Percentiles rank a stretch among this genome's conserved stretches.
These are phyloP conservation scores for Gossypium laxum DNA, from an alignment of 441 rosid species.

Conservation along the genomic window DNA sequence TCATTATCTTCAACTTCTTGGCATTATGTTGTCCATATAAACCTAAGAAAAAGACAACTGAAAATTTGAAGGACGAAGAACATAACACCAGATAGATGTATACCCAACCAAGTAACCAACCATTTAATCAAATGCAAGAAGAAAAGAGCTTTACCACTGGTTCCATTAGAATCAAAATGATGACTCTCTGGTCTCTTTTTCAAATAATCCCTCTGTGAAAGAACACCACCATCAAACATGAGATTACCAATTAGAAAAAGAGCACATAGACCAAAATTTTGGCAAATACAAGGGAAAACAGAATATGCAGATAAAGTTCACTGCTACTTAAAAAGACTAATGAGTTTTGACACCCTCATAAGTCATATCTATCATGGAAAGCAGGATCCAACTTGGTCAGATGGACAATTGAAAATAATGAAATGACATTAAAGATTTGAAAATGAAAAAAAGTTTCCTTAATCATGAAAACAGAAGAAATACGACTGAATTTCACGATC, in stretches of 20 bases:
- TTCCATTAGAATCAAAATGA: constrained; percentile 75
- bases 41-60: constrained; percentile 35
- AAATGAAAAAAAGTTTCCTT: neutral
- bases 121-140: neutral
- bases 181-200: constrained; percentile 66
- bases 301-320: neutral
- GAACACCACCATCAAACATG: constrained; percentile 6
- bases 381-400: neutral
- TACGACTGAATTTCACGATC: neutral
- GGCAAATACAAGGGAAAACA: neutral
- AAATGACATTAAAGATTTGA: constrained; percentile 1
- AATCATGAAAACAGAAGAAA: neutral
- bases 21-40: constrained; percentile 52
- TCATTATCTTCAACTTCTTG: constrained; percentile 74
- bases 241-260: neutral
- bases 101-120: constrained; percentile 1
- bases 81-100: constrained; percentile 5
- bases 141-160: constrained; percentile 34
- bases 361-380: neutral
- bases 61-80: constrained; percentile 19
- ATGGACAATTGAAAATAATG: neutral
- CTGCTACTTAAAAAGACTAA: neutral
- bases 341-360: neutral
- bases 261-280: neutral
- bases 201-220: constrained; percentile 61